phyloP scores from a whole-genome alignment of 2,329 filamentous ascomycete genomes.

The Cordyceps fumosorosea region DNA sequence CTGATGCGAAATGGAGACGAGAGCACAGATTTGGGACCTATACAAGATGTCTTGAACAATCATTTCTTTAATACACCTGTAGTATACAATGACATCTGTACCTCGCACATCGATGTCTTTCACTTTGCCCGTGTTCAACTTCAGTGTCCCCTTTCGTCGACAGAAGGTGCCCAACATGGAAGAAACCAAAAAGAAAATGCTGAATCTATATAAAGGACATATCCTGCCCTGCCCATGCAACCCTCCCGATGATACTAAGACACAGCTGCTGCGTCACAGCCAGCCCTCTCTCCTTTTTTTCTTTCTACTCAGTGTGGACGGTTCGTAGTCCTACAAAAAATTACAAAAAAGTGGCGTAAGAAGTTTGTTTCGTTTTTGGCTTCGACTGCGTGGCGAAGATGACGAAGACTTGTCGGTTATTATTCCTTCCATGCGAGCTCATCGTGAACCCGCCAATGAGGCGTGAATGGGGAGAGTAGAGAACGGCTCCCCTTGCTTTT shows the following conservation, averaged over 20 bases:
- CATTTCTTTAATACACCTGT: conserved; percentile 10
- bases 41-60: neutral
- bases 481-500: neutral
- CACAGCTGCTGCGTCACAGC: conserved; percentile 9
- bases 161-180: neutral
- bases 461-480: neutral
- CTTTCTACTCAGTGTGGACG: conserved; percentile 4
- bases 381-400: neutral
- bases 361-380: neutral
- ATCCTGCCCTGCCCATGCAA: conserved; percentile 12
- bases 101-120: conserved; percentile 7
- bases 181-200: conserved; percentile 2
- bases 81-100: conserved; percentile 12
- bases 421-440: neutral
- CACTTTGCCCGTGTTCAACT: neutral
- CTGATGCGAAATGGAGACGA: neutral
- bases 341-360: conserved; percentile 7
- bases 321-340: conserved; percentile 7
- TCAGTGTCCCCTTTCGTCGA: neutral
- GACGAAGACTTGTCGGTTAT: neutral
- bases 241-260: conserved; percentile 2
- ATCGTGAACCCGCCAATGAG: neutral
- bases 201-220: conserved; percentile 11
- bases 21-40: neutral
- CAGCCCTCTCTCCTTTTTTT: conserved; percentile 2